Evolutionary conservation across 2,329 filamentous ascomycete genomes (phyloP), one percentile per base, ranked within the genome.

Genomic region (Trichoderma oligosporum): DNA sequence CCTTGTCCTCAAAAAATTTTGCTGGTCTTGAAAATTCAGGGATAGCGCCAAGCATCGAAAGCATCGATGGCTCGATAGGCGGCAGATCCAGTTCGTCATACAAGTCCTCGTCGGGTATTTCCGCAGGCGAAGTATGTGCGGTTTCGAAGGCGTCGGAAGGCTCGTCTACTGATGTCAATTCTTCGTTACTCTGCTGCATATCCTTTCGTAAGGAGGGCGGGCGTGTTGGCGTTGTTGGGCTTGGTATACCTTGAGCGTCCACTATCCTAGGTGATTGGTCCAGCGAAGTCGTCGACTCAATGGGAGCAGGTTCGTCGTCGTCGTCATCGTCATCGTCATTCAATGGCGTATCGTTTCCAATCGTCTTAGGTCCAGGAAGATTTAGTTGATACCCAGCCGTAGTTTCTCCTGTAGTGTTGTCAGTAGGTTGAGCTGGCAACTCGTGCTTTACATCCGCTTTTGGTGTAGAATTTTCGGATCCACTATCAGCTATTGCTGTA

Each of bases 401-500:
- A 36, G 20, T 27, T 44, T 52, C 44, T 33, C 55, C 42, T 48
- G 48, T 33, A n/a, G 33, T 27, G 27, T 63, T 55, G 46, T 61
- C 48, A 27, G 53, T 27, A 59, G 67, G 33, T n/a, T 60, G 39
- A 22, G 39, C 51, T 7, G 67, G 68, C 11, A 73, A 61, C 39
- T 67, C 65, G 8, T 68, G 70, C 56, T 60, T 67, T n/a, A 62
- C 57, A 16, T 76, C 78, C 4, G 85, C 85, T 60, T 83, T 88
- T 1, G 88, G 88, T 1, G 88, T 91, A 0, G 81, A 79, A 65
- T 89, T 82, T 62, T 84, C 76, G 5, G 86, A 89, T 42, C 78
- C 85, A 7, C 84, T 72, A 25, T 80, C 67, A 48, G 85, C 81
- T 7, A 73, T 65, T 8, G 69, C 65, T 4, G 72, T 67, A 1